Evolutionary conservation across 2,329 filamentous ascomycete genomes (phyloP).

Genomic region (Trichophaea hybrida): DNA sequence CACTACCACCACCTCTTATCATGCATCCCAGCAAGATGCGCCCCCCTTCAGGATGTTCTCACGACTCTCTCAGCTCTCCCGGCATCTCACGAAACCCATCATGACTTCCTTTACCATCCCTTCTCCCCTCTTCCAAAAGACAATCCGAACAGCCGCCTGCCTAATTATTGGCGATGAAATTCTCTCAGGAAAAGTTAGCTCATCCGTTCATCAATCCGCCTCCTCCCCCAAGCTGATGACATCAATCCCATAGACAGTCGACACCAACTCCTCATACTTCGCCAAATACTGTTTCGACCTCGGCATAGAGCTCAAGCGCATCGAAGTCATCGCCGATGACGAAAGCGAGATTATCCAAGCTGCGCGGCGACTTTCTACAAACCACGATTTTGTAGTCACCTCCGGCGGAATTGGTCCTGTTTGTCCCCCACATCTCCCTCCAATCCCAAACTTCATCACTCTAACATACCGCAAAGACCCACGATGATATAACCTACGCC

Average conservation of each 20-base stretch:
- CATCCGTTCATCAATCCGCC: not conserved
- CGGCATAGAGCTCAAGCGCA: conserved; percentile 57
- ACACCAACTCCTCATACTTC: conserved; percentile 48
- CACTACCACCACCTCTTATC: too few species aligned
- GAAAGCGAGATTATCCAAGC: conserved; percentile 82
- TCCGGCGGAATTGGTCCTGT: conserved; percentile 85
- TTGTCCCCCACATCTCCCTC: conserved; percentile 1
- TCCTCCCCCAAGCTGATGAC: not conserved
- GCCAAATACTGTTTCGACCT: conserved; percentile 52
- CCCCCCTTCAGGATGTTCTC: conserved; percentile 49
- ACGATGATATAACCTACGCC: conserved; percentile 95
- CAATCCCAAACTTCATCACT: not conserved
- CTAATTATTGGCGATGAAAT: conserved; percentile 97
- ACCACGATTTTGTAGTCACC: conserved; percentile 90
- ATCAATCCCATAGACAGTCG: conserved; percentile 29
- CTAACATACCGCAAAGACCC: conserved; percentile 38
- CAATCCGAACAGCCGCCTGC: conserved; percentile 77
- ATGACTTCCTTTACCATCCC: conserved; percentile 35
- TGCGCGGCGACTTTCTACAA: conserved; percentile 67
- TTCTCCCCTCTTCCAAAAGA: conserved; percentile 19
- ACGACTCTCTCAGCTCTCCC: conserved; percentile 56
- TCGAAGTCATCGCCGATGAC: conserved; percentile 90
- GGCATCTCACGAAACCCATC: conserved; percentile 51
- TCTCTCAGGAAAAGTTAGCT: conserved; percentile 71
- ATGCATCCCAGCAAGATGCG: too few species aligned